These are phyloP conservation scores for Dictyostelium citrinum DNA, from an alignment of 78 protist genomes.

Conservation along the genomic window DNA sequence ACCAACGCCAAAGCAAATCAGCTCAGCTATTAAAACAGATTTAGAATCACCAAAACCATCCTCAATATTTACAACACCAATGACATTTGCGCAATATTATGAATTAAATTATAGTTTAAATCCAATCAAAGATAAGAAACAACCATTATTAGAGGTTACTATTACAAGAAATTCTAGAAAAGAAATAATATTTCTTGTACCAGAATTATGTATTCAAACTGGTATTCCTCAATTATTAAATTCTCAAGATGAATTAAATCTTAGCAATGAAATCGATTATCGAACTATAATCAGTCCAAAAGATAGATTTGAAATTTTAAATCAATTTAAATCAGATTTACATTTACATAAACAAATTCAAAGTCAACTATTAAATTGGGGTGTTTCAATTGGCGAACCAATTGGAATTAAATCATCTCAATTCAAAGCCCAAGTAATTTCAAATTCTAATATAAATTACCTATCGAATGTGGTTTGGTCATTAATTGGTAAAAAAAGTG, in stretches of 20 bases:
- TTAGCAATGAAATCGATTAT: background rate
- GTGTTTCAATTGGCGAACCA: background rate
- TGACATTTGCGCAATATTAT: constrained; percentile 17
- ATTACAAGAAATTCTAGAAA: background rate
- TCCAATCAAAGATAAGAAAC: background rate
- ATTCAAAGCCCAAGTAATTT: background rate
- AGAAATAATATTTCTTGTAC: background rate
- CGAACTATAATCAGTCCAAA: background rate
- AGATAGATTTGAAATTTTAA: background rate
- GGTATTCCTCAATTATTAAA: background rate
- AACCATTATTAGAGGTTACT: constrained; percentile 13
- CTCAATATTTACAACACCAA: background rate
- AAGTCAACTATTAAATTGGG: background rate
- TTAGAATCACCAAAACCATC: background rate
- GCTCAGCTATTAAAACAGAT: too few relatives aligned
- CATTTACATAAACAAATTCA: background rate
- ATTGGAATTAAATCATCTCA: background rate
- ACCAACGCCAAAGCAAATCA: too few relatives aligned
- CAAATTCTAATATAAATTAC: background rate
- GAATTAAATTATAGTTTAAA: background rate
- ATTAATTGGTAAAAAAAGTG: background rate
- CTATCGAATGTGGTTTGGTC: background rate
- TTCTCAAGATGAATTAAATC: background rate
- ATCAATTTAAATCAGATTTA: background rate
- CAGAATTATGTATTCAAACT: constrained; percentile 47